These are phyloP conservation scores for Penicillium sp. DNA, from an alignment of 2,329 filamentous ascomycete species.

Conservation along the genomic window DNA sequence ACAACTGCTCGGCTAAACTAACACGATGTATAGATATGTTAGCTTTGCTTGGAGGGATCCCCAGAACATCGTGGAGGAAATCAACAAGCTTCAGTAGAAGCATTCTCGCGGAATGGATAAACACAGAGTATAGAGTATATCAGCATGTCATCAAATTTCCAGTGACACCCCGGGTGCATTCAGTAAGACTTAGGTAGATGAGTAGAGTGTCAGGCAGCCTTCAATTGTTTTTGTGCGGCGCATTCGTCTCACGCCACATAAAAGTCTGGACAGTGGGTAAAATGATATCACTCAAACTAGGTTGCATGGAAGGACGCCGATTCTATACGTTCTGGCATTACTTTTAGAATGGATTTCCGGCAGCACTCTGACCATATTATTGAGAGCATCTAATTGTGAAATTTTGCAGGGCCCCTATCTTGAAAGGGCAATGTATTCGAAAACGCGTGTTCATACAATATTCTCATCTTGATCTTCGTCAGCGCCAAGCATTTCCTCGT, in stretches of 20 bases:
- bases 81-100: constrained; percentile 42
- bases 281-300: too few species aligned
- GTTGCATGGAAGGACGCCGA: too few species aligned
- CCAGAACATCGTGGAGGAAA: constrained; percentile 63
- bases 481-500: constrained; percentile 40
- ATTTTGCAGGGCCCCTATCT: neutral
- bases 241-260: too few species aligned
- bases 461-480: constrained; percentile 43
- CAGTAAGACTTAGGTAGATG: neutral
- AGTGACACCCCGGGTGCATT: neutral
- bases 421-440: neutral
- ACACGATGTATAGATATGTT: constrained; percentile 52
- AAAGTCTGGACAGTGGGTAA: too few species aligned
- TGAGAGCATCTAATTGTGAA: neutral
- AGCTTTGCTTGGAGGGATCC: constrained; percentile 65
- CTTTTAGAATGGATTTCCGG: neutral
- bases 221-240: neutral
- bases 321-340: too few species aligned
- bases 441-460: constrained; percentile 36
- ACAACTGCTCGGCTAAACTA: neutral
- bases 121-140: neutral
- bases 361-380: neutral
- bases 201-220: neutral
- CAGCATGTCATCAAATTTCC: neutral
- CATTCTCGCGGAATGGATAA: neutral